Base-by-base conservation (phyloP, 176 grass and related monocot genomes). In the Miscanthus lutarioriparius region DNA sequence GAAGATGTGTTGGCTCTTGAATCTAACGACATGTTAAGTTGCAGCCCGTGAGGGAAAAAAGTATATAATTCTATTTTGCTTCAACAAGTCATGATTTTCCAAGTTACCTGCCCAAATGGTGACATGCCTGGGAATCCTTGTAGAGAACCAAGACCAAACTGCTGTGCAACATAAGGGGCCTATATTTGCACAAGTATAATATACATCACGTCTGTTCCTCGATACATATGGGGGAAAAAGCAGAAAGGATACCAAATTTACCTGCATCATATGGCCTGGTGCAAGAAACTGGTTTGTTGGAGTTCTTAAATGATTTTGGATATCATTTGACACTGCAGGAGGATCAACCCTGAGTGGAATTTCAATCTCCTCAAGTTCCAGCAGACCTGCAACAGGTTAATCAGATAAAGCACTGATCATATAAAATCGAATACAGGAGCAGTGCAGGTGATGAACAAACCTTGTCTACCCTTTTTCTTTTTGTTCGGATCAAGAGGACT, bases 51-150 rank as follows among this genome's bases (percentile, higher is more conserved):
- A 80, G 44, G 43, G 12, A 61, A 39, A 6, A 53, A 70, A 37
- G 19, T 59, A 45, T 2, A 78, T 30, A 30, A 67, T 13, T 37
- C 14, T 19, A 90, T 65, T 27, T 70, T 64, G 67, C 14, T 80
- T 76, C 25, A 82, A 78, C 30, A 72, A 70, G 62, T 64, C 8
- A 32, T 30, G 27, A 54, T 45, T 35, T 80, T 80, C 70, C 56
- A 63, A 78, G 64, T 80, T 92, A 97, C 92, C 95, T 97, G 95
- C 84, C 37, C 91, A 91, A 97, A 94, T 48, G 93, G 90, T 8
- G 92, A 61, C 63, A 97, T 92, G 77, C 86, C 90, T 39, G 91
- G 81, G 56, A 92, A 94, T 83, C 92, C 95, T 75, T 97, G 95
- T 33, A 97, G 70, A 69, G 92, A 78, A 64, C 86, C 75, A 83